These are phyloP conservation scores for Evansstolkia leycettana DNA, from an alignment of 495 filamentous ascomycete species.

Conservation along the genomic window DNA sequence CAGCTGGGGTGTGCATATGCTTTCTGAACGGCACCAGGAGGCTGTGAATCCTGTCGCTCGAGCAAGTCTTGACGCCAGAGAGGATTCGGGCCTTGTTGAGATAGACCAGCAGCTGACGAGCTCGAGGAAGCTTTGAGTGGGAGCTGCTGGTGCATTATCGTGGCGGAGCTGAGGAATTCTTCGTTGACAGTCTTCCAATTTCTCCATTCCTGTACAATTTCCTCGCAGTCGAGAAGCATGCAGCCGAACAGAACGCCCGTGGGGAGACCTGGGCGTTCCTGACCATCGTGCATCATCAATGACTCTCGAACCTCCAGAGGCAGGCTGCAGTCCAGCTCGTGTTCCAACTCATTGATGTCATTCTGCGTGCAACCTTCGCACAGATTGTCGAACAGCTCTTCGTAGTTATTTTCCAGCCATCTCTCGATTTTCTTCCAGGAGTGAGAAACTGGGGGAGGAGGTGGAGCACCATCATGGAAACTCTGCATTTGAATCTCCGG, in stretches of 20 bases:
- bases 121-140: slow-evolving; percentile 59
- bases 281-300: slow-evolving; percentile 80
- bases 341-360: slow-evolving; percentile 93
- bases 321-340: slow-evolving; percentile 88
- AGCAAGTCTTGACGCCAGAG: slow-evolving; percentile 78
- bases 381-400: slow-evolving; percentile 86
- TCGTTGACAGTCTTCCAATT: slow-evolving; percentile 92
- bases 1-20: slow-evolving; percentile 89
- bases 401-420: slow-evolving; percentile 91
- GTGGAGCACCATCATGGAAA: slow-evolving; percentile 83
- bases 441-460: slow-evolving; percentile 74
- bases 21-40: slow-evolving; percentile 74
- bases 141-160: slow-evolving; percentile 40
- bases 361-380: slow-evolving; percentile 85
- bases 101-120: slow-evolving; percentile 42
- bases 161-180: slow-evolving; percentile 57
- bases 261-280: slow-evolving; percentile 83
- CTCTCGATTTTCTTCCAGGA: slow-evolving; percentile 89
- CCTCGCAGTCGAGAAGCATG: slow-evolving; percentile 97
- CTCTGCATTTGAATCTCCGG: slow-evolving; percentile 93
- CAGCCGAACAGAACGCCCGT: slow-evolving; percentile 86
- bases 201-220: slow-evolving; percentile 95
- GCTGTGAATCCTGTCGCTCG: slow-evolving; percentile 77
- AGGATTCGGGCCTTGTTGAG: slow-evolving; percentile 11
- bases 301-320: slow-evolving; percentile 92